phyloP scores from a whole-genome alignment of 768 basidiomycete species.

The Lyophyllum decastes region DNA sequence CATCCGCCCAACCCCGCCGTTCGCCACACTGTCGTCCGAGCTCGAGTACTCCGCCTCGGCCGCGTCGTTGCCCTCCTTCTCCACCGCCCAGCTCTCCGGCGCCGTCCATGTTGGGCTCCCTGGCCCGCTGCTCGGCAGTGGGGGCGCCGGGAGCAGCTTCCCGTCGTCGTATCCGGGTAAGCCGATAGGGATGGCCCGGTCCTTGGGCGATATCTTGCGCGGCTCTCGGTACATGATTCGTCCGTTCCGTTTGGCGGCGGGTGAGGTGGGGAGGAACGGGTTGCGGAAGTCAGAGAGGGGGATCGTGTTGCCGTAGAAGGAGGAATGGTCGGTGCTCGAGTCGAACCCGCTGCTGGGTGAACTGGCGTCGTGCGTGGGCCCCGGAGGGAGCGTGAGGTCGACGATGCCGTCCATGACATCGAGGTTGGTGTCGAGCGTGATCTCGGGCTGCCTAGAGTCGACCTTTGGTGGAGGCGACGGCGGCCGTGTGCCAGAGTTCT shows the following conservation, averaged over 20 bases:
- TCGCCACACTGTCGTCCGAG: constrained; percentile 27
- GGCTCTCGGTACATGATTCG: constrained; percentile 22
- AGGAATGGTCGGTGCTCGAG: constrained; percentile 30
- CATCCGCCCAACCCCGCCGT: constrained; percentile 10
- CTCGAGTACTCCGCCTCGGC: constrained; percentile 32
- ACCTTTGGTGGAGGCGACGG: constrained; percentile 30
- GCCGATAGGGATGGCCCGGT: background rate
- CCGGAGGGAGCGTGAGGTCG: constrained; percentile 35
- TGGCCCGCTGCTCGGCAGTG: constrained; percentile 3
- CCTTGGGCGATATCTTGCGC: constrained; percentile 57
- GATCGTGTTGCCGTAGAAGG: constrained; percentile 21
- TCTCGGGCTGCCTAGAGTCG: constrained; percentile 28
- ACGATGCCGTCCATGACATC: constrained; percentile 85
- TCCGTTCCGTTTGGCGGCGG: constrained; percentile 26
- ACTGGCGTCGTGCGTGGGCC: constrained; percentile 29
- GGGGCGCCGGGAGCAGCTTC: constrained; percentile 10
- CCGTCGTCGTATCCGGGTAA: constrained; percentile 4
- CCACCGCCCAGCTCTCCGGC: constrained; percentile 79
- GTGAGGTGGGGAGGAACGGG: constrained; percentile 38
- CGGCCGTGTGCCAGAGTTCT: constrained; percentile 29
- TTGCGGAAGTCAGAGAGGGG: constrained; percentile 39
- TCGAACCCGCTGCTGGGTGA: constrained; percentile 48
- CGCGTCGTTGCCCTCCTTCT: constrained; percentile 43
- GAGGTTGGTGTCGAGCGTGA: constrained; percentile 67
- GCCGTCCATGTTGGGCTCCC: constrained; percentile 51